Conservation (phyloP, 2,329 filamentous ascomycete genomes). For the Dactylellina haptotyla region DNA sequence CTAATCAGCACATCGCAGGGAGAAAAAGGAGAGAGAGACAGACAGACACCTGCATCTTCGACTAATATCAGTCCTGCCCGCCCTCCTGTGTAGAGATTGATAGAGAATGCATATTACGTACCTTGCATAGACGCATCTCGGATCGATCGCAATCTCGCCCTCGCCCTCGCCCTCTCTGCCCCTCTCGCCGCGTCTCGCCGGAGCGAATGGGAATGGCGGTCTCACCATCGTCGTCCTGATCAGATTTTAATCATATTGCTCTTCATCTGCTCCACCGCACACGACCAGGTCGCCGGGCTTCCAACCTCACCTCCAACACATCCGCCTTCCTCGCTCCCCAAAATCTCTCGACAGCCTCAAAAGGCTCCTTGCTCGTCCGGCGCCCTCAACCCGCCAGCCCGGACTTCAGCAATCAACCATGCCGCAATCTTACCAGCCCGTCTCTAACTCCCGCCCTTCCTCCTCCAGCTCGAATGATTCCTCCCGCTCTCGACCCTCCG, state of each 20-base stretch:
- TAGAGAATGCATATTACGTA: background rate
- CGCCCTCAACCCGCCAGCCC: background rate
- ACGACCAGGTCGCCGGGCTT: background rate
- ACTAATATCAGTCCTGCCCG: background rate
- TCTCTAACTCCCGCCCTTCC: slow-evolving; percentile 39
- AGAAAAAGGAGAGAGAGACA: background rate
- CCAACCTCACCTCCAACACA: slow-evolving; percentile 17
- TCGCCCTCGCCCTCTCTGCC: too few species aligned
- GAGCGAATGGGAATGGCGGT: slow-evolving; percentile 14
- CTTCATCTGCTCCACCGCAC: background rate
- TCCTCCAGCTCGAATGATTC: slow-evolving; percentile 52
- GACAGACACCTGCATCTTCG: too few species aligned
- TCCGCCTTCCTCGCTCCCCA: background rate
- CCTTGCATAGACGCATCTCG: slow-evolving; percentile 9
- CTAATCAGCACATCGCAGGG: background rate
- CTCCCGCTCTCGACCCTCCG: slow-evolving; percentile 47
- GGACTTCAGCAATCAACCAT: too few species aligned
- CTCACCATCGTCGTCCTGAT: background rate
- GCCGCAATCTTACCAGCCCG: slow-evolving; percentile 47
- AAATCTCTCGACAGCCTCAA: too few species aligned
- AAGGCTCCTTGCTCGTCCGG: slow-evolving; percentile 6
- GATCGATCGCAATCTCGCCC: background rate
- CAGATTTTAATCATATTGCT: background rate
- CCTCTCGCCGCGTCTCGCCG: background rate
- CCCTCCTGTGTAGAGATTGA: too few species aligned